Percentiles rank a stretch among this genome's conserved stretches.
Conservation (phyloP, 179 eudicot genomes). For the Spergularia azorica region DNA sequence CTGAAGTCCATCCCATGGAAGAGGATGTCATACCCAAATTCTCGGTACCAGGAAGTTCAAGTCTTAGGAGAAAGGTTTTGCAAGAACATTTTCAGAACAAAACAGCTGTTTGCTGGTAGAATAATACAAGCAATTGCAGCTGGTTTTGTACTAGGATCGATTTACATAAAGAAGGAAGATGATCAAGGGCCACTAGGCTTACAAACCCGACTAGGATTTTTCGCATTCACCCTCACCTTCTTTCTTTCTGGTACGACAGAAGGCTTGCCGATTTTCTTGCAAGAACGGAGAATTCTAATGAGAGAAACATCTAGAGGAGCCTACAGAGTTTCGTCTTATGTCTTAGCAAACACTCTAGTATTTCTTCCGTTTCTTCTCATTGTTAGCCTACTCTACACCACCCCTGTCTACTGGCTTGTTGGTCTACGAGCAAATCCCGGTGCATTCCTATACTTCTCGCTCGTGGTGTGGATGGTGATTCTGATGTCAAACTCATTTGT, state of each 20-base stretch:
- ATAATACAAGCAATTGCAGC: constrained; percentile 62
- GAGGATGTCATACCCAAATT: constrained; percentile 42
- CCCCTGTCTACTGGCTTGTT: constrained; percentile 76
- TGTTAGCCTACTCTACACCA: constrained; percentile 56
- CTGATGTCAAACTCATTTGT: constrained; percentile 83
- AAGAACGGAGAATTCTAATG: constrained; percentile 76
- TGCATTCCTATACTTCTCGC: constrained; percentile 67
- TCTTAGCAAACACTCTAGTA: constrained; percentile 65
- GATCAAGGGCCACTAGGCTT: constrained; percentile 39
- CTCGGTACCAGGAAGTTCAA: constrained; percentile 46
- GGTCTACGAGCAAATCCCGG: constrained; percentile 51
- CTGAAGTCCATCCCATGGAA: constrained; percentile 21
- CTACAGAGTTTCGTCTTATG: constrained; percentile 81
- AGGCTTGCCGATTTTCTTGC: constrained; percentile 84
- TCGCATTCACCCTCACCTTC: constrained; percentile 81
- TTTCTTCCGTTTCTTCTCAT: constrained; percentile 72
- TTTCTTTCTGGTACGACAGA: constrained; percentile 85
- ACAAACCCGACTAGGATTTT: constrained; percentile 75
- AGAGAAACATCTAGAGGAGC: constrained; percentile 82
- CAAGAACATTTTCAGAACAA: constrained; percentile 80
- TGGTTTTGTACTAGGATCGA: constrained; percentile 66
- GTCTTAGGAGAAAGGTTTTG: constrained; percentile 70
- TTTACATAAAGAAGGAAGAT: constrained; percentile 56
- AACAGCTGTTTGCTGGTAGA: constrained; percentile 71
- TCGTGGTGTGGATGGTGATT: constrained; percentile 83